A percentile compares a stretch with the other conserved stretches of the same genome.
These are phyloP conservation scores for Phytopythium ostracodes DNA, from an alignment of 352 stramenopile genomes.

Conservation along the genomic window DNA sequence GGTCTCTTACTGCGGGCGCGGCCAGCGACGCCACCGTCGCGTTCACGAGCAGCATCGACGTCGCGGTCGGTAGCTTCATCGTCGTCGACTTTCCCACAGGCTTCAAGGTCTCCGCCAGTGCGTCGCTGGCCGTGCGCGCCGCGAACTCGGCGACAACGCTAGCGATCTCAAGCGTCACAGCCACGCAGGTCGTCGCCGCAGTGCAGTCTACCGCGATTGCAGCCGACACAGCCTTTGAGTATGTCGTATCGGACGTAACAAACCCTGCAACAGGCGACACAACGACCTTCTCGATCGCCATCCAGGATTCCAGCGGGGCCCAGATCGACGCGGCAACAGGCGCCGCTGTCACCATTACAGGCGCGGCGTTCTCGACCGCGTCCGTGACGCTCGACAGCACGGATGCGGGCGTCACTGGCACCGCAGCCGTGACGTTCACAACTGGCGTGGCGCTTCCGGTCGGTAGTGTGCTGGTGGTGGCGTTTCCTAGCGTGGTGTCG, in stretches of 20 bases:
- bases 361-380: constrained; percentile 10
- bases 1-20: constrained; percentile 19
- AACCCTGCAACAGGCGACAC: constrained; percentile 28
- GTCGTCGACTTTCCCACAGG: constrained; percentile 26
- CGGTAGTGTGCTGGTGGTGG: constrained; percentile 28
- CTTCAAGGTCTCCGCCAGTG: constrained; percentile 19
- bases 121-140: constrained; percentile 12
- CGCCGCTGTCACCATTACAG: constrained; percentile 9
- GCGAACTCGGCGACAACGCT: constrained; percentile 24
- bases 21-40: constrained; percentile 18
- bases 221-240: constrained; percentile 17
- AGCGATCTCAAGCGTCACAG: constrained; percentile 13
- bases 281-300: constrained; percentile 17
- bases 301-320: constrained; percentile 13
- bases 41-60: constrained; percentile 21
- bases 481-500: constrained; percentile 32
- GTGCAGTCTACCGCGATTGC: constrained; percentile 20
- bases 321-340: constrained; percentile 14
- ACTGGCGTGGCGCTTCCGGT: constrained; percentile 29
- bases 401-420: constrained; percentile 22
- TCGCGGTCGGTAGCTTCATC: constrained; percentile 19
- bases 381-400: constrained; percentile 22
- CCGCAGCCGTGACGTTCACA: constrained; percentile 30
- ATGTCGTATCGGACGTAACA: constrained; percentile 22
- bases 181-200: constrained; percentile 14